These are phyloP conservation scores for Hylodesmum podocarpum DNA, from an alignment of 306 rosid species.

Conservation along the genomic window DNA sequence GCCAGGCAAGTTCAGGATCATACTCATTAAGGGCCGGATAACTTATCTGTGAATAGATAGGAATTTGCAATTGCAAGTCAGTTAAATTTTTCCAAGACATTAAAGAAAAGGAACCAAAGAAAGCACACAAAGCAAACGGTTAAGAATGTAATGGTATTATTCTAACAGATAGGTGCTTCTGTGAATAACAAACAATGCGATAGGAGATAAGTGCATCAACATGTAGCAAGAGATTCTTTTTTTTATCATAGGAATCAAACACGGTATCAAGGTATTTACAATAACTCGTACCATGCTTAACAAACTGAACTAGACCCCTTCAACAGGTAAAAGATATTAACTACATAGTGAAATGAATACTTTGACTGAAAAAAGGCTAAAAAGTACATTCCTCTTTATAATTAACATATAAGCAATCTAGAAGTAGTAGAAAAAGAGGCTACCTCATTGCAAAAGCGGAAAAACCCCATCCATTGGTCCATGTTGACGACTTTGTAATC, in stretches of 20 bases:
- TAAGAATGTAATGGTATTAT: neutral
- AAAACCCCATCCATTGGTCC: conserved; percentile 99
- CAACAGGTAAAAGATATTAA: too few relatives aligned
- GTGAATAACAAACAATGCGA: neutral
- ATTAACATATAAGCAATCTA: neutral
- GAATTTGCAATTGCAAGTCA: conserved; percentile 1
- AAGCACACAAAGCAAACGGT: neutral
- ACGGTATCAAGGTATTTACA: too few relatives aligned
- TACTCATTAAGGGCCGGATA: conserved; percentile 69
- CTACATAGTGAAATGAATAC: too few relatives aligned
- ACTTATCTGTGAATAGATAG: conserved; percentile 61
- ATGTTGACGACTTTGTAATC: conserved; percentile 96
- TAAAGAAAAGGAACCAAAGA: neutral
- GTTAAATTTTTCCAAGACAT: neutral
- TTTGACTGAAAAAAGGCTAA: neutral
- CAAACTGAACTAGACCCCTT: too few relatives aligned
- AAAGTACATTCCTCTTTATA: neutral
- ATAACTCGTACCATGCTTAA: too few relatives aligned
- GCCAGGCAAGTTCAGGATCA: conserved; percentile 94
- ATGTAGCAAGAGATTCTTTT: conserved; percentile 3
- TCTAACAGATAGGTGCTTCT: neutral
- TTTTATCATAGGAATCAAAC: too few relatives aligned
- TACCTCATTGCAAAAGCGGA: conserved; percentile 97
- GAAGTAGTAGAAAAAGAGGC: conserved; percentile 1
- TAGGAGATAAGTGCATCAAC: neutral